Evolutionary conservation across 108 stramenopile genomes (phyloP).

Genomic region (Cyclotella sp.): DNA sequence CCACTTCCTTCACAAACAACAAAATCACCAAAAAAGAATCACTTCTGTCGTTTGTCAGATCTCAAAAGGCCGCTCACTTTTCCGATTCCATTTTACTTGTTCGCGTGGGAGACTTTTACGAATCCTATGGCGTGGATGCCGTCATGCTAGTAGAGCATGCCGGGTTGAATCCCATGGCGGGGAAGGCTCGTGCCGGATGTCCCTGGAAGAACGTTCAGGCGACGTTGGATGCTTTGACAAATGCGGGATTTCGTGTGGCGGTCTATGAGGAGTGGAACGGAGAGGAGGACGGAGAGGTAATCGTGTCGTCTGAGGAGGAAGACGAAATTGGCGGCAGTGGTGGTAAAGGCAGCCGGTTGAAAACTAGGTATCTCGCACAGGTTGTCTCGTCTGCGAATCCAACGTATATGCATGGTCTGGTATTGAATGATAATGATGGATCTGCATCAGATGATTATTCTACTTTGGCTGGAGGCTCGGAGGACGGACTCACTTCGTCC

Average conservation of each 20-base stretch:
- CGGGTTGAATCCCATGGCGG: slow-evolving; percentile 96
- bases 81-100: slow-evolving; percentile 72
- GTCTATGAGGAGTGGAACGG: slow-evolving; percentile 89
- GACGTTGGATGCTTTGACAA: slow-evolving; percentile 87
- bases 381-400: slow-evolving; percentile 92
- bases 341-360: slow-evolving; percentile 48
- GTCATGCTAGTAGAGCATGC: slow-evolving; percentile 92
- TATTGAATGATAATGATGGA: slow-evolving; percentile 56
- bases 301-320: slow-evolving; percentile 17
- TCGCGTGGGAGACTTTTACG: slow-evolving; percentile 97
- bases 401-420: slow-evolving; percentile 90
- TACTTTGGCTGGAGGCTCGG: slow-evolving; percentile 9
- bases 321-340: slow-evolving; percentile 10
- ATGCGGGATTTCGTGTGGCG: slow-evolving; percentile 87
- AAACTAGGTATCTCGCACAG: slow-evolving; percentile 78
- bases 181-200: slow-evolving; percentile 93
- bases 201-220: slow-evolving; percentile 89
- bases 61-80: slow-evolving; percentile 65
- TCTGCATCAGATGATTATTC: slow-evolving; percentile 31
- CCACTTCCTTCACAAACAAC: background rate
- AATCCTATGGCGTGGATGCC: slow-evolving; percentile 96
- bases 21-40: slow-evolving; percentile 37
- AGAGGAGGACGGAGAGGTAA: slow-evolving; percentile 29
- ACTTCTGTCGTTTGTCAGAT: slow-evolving; percentile 69
- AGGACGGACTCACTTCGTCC: slow-evolving; percentile 13